Evolutionary conservation across 2,329 filamentous ascomycete species (phyloP).

Genomic region (Tolypocladium album): DNA sequence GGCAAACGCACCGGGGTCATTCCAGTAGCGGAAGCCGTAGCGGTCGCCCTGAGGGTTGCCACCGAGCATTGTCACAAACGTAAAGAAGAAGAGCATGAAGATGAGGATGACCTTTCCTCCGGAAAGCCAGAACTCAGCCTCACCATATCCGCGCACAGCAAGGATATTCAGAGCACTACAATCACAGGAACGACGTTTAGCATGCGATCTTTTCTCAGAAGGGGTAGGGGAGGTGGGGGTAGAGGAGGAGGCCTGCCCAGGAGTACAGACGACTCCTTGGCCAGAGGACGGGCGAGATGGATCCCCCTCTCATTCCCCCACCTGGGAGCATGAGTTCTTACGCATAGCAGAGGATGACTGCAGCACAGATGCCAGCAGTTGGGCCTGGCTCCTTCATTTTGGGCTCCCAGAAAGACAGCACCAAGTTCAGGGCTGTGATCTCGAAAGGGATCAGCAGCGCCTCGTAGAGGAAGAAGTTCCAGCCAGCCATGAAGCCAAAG

Average conservation of each 20-base stretch:
- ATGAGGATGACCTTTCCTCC: slow-evolving; percentile 56
- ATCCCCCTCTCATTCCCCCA: not conserved
- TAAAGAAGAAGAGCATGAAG: slow-evolving; percentile 58
- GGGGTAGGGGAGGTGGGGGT: not conserved
- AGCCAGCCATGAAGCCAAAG: slow-evolving; percentile 41
- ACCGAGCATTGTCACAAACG: slow-evolving; percentile 71
- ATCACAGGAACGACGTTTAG: slow-evolving; percentile 16
- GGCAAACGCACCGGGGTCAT: slow-evolving; percentile 27
- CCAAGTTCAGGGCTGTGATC: slow-evolving; percentile 29
- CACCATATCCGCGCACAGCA: slow-evolving; percentile 55
- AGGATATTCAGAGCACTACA: slow-evolving; percentile 49
- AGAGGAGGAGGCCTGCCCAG: not conserved
- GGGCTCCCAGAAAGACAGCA: slow-evolving; percentile 28
- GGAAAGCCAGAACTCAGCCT: slow-evolving; percentile 61
- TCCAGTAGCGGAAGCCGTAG: slow-evolving; percentile 63
- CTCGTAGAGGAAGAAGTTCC: slow-evolving; percentile 35
- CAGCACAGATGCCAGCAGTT: slow-evolving; percentile 50
- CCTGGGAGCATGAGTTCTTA: slow-evolving; percentile 23
- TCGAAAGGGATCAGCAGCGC: slow-evolving; percentile 32
- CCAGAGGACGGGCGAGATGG: not conserved
- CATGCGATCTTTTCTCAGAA: slow-evolving; percentile 6
- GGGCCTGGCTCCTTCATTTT: slow-evolving; percentile 51
- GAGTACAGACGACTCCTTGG: not conserved
- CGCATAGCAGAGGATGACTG: slow-evolving; percentile 44
- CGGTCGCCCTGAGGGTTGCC: slow-evolving; percentile 60